Conservation (phyloP, 2,329 filamentous ascomycete species). For the Dendrostoma leiphaemia region DNA sequence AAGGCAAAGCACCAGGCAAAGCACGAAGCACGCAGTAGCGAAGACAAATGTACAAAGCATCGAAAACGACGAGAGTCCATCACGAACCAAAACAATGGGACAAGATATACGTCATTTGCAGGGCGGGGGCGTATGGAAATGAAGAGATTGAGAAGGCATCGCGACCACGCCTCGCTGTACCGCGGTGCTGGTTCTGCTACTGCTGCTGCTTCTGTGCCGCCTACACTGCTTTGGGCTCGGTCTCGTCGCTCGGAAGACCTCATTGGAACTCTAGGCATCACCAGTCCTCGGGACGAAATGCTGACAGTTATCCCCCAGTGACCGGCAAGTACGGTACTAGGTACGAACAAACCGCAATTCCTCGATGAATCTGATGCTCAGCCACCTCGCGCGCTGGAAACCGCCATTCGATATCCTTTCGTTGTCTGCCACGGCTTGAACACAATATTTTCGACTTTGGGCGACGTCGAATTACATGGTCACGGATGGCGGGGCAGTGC, state of each 20-base stretch:
- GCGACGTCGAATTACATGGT: background rate
- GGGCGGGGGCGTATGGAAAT: background rate
- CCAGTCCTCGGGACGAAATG: background rate
- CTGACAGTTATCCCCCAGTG: conserved; percentile 63
- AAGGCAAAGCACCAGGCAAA: conserved; percentile 2
- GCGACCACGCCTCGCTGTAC: background rate
- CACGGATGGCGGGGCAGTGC: background rate
- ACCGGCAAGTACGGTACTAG: conserved; percentile 98
- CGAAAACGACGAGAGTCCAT: background rate
- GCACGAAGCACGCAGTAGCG: background rate
- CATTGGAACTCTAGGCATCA: no score
- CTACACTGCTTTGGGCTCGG: background rate
- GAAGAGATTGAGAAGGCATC: background rate
- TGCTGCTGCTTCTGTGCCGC: background rate
- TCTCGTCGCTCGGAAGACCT: background rate
- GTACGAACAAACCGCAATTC: conserved; percentile 53
- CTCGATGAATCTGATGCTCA: background rate
- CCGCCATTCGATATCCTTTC: background rate
- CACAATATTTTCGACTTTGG: background rate
- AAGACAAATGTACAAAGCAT: background rate
- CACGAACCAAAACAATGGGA: no score
- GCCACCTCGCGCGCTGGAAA: background rate
- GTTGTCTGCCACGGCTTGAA: no score
- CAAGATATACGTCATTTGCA: no score
- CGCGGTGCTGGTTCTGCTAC: background rate